Evolutionary conservation across 2,329 filamentous ascomycete species (phyloP).

Genomic region (Fusarium domesticum): DNA sequence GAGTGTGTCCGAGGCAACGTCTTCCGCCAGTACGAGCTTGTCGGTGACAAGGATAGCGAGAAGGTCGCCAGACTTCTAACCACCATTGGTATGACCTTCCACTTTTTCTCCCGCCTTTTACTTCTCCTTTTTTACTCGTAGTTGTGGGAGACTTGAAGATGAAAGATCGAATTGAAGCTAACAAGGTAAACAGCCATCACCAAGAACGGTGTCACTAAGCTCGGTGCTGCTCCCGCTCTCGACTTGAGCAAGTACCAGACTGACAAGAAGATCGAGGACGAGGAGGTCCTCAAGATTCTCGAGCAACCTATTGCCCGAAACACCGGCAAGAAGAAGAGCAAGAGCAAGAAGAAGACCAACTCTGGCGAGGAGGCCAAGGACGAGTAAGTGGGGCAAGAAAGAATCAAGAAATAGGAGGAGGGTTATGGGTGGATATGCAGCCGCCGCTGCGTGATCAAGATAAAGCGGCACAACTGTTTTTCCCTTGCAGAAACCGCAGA

Average conservation of each 20-base stretch:
- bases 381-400: slow-evolving; percentile 25
- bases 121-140: not conserved
- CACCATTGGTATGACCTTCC: slow-evolving; percentile 75
- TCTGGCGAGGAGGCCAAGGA: slow-evolving; percentile 43
- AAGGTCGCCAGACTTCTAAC: slow-evolving; percentile 84
- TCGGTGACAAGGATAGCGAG: slow-evolving; percentile 86
- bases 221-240: slow-evolving; percentile 71
- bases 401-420: slow-evolving; percentile 9
- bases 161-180: slow-evolving; percentile 5
- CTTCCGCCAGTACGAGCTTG: slow-evolving; percentile 92
- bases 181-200: slow-evolving; percentile 67
- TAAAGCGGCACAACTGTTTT: slow-evolving; percentile 10
- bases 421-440: slow-evolving; percentile 15
- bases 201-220: slow-evolving; percentile 91
- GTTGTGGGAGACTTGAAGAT: not conserved
- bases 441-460: slow-evolving; percentile 10
- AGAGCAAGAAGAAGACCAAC: slow-evolving; percentile 70
- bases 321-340: slow-evolving; percentile 90
- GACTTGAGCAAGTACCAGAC: slow-evolving; percentile 83
- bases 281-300: slow-evolving; percentile 92
- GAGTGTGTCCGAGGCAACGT: slow-evolving; percentile 94
- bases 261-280: slow-evolving; percentile 96
- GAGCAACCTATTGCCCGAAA: slow-evolving; percentile 83
- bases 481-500: slow-evolving; percentile 11
- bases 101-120: not conserved